Conservation (phyloP, 2,329 filamentous ascomycete genomes). For the Colletotrichum karsti region DNA sequence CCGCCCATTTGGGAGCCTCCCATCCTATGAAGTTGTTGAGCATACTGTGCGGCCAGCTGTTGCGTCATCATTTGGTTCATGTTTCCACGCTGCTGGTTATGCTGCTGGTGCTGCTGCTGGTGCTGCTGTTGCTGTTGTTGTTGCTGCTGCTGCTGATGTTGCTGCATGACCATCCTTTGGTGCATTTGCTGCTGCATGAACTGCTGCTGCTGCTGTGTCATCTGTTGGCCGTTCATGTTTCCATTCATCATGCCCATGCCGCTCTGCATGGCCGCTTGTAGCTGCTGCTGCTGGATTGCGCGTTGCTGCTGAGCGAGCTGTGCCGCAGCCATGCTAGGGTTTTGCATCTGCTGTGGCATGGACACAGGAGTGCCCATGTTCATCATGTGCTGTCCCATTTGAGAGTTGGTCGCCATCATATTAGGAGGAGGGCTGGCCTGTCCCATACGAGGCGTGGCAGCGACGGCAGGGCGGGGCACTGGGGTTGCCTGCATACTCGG, state of each 20-base stretch:
- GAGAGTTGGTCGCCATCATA: slow-evolving; percentile 66
- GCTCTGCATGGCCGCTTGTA: slow-evolving; percentile 44
- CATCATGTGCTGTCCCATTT: slow-evolving; percentile 61
- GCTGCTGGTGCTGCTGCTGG: slow-evolving; percentile 41
- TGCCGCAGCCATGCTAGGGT: slow-evolving; percentile 48
- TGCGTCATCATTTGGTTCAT: slow-evolving; percentile 51
- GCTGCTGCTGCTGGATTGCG: slow-evolving; percentile 51
- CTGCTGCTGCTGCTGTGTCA: slow-evolving; percentile 27
- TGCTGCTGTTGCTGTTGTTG: slow-evolving; percentile 45
- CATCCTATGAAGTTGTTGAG: slow-evolving; percentile 52
- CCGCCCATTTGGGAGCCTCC: slow-evolving; percentile 41
- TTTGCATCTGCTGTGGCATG: slow-evolving; percentile 48
- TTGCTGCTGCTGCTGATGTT: slow-evolving; percentile 46
- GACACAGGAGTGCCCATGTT: slow-evolving; percentile 43
- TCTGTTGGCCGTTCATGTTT: slow-evolving; percentile 44
- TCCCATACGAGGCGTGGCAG: slow-evolving; percentile 68
- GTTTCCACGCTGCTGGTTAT: slow-evolving; percentile 39
- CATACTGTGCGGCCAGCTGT: slow-evolving; percentile 52
- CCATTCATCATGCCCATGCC: slow-evolving; percentile 43
- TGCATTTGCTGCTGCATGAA: slow-evolving; percentile 34
- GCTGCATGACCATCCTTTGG: slow-evolving; percentile 25
- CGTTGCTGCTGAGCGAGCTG: slow-evolving; percentile 60
- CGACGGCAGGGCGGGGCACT: slow-evolving; percentile 59
- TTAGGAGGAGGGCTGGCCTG: slow-evolving; percentile 69
- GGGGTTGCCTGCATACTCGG: slow-evolving; percentile 71